Evolutionary conservation across 1,139 yeast genomes (phyloP), one percentile per base, ranked within the genome.

Genomic region (Blastobotrys buckinghamii): DNA sequence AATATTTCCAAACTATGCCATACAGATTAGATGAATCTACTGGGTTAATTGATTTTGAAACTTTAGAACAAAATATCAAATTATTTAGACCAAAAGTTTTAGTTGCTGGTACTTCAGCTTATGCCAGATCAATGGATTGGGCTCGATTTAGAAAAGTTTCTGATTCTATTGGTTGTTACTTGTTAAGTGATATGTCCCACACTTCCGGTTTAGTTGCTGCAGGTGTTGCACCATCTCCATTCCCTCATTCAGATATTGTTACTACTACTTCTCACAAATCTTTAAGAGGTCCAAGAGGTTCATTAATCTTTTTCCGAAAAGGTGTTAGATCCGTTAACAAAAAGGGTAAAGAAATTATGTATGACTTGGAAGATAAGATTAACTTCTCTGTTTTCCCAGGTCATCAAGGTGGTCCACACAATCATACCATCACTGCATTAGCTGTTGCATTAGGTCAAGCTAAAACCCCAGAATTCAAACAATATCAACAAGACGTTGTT

Each of bases 331-430:
- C 87, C 46, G 78, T 83, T 60, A 86, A 85, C 74, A 92, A 90
- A 77, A 87, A 90, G 65, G 97, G 97, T 60, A 85, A 84, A 70
- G 94, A 89, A 73, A 75, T 85, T 55, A 70, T 78, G 58, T 92
- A 89, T 71, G 97, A 92, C 68, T 79, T 92, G 69, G 98, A 92
- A 75, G 82, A 83, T 70, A 87, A 87, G 71, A 90, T 92, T 73
- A 92, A 92, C 80, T 92, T 92, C 71, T 89, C 97, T 9, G 97
- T 92, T 56, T 92, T 92, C 90, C 98, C 98, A 61, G 97, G 97
- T 62, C 97, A 92, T 73, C 98, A 92, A 76, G 98, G 98, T 77
- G 98, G 98, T 68, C 98, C 98, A 59, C 97, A 92, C 73, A 92
- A 92, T 76, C 97, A 92, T 75, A 92, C 97, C 61, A 92, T 92